phyloP scores from a whole-genome alignment of 768 basidiomycete genomes.

The Ephemerocybe angulata region DNA sequence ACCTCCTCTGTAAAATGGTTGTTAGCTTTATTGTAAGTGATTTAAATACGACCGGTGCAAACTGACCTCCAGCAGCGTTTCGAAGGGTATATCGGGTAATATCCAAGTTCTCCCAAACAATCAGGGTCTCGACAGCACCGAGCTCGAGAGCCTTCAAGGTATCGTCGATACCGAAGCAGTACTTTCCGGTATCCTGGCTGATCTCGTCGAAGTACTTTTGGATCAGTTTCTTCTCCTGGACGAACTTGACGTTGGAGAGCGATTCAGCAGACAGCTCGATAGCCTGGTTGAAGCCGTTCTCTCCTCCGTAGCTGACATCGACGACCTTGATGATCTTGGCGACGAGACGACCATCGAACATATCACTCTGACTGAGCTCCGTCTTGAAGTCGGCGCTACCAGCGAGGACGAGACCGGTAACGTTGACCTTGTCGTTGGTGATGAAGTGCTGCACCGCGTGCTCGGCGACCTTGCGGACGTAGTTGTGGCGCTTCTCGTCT shows the following conservation, averaged over 20 bases:
- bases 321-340: slow-evolving; percentile 97
- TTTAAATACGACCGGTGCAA: not conserved
- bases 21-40: not conserved
- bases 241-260: slow-evolving; percentile 97
- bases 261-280: slow-evolving; percentile 97
- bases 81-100: slow-evolving; percentile 83
- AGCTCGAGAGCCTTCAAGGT: slow-evolving; percentile 95
- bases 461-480: slow-evolving; percentile 98
- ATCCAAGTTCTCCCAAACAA: slow-evolving; percentile 98
- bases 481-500: slow-evolving; percentile 99
- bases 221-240: slow-evolving; percentile 97
- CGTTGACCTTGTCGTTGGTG: slow-evolving; percentile 97
- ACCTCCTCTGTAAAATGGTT: slow-evolving; percentile 67
- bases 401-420: slow-evolving; percentile 91
- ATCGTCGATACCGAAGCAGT: slow-evolving; percentile 97
- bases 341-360: slow-evolving; percentile 86
- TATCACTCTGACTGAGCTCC: slow-evolving; percentile 91
- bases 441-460: slow-evolving; percentile 97
- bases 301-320: slow-evolving; percentile 97
- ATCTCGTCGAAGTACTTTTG: slow-evolving; percentile 99
- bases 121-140: slow-evolving; percentile 93
- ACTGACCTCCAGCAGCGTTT: slow-evolving; percentile 84
- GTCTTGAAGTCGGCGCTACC: slow-evolving; percentile 99
- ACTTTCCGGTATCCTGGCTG: slow-evolving; percentile 92
- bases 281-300: slow-evolving; percentile 99